Evolutionary conservation across 2,329 filamentous ascomycete genomes (phyloP).

Genomic region (Macrophomina phaseolina): DNA sequence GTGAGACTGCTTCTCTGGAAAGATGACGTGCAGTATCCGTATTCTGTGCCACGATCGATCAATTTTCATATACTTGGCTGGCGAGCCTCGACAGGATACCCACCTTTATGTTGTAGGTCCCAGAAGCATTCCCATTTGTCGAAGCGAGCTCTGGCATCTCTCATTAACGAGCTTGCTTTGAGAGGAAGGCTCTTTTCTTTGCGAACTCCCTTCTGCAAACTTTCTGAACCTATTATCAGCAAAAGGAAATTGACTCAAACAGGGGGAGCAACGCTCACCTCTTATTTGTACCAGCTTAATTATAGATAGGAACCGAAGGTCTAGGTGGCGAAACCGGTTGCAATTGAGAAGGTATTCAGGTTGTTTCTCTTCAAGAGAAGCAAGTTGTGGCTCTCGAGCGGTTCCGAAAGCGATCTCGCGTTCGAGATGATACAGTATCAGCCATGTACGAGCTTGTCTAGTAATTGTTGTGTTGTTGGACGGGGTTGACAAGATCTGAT

Average conservation of each 20-base stretch:
- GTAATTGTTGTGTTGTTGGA: too few relatives aligned
- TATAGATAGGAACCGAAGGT: conserved; percentile 7
- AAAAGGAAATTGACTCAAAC: too few relatives aligned
- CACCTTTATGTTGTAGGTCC: background rate
- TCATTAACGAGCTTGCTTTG: background rate
- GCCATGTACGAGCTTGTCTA: background rate
- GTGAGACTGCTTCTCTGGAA: conserved; percentile 1
- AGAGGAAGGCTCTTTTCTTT: background rate
- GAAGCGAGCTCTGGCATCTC: background rate
- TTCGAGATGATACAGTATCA: conserved; percentile 14
- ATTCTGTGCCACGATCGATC: background rate
- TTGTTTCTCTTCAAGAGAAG: background rate
- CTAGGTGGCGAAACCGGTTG: background rate
- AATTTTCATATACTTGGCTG: background rate
- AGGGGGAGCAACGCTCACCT: background rate
- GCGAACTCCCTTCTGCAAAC: background rate
- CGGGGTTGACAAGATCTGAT: background rate
- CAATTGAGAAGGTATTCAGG: background rate
- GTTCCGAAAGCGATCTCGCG: conserved; percentile 18
- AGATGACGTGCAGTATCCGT: background rate
- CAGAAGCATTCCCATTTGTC: background rate
- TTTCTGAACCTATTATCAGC: background rate
- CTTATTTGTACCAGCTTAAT: conserved; percentile 1
- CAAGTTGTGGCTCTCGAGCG: background rate
- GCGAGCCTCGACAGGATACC: background rate